Percentiles rank a stretch among this genome's conserved stretches.
Conservation (phyloP, 2,329 filamentous ascomycete species). For the Annulohypoxylon truncatum region DNA sequence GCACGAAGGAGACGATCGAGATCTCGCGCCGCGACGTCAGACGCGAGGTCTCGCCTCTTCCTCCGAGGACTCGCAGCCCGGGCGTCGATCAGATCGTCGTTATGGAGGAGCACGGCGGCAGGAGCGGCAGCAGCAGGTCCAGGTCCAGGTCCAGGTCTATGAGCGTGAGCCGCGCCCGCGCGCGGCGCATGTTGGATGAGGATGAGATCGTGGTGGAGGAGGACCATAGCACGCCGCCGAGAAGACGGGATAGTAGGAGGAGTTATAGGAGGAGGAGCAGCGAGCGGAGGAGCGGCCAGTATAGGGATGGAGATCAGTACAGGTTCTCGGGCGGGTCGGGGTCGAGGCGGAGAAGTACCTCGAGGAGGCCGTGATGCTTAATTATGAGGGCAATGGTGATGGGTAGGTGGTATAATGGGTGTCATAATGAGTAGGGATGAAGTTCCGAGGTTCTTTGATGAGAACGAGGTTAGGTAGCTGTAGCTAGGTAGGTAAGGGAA, state of each 20-base stretch:
- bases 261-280: slow-evolving; percentile 43
- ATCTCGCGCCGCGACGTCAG: slow-evolving; percentile 38
- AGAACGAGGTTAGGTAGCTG: neutral
- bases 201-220: slow-evolving; percentile 56
- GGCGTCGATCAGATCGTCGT: slow-evolving; percentile 48
- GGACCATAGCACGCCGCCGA: slow-evolving; percentile 49
- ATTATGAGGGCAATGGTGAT: neutral
- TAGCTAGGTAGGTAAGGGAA: neutral
- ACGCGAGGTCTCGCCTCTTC: slow-evolving; percentile 17
- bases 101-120: slow-evolving; percentile 42
- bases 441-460: neutral
- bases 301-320: slow-evolving; percentile 48
- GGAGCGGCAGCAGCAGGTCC: slow-evolving; percentile 5
- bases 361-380: slow-evolving; percentile 44
- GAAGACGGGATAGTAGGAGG: slow-evolving; percentile 45
- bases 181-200: slow-evolving; percentile 39
- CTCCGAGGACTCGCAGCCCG: slow-evolving; percentile 9
- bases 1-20: slow-evolving; percentile 48
- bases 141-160: slow-evolving; percentile 24
- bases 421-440: neutral
- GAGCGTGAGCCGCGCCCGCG: slow-evolving; percentile 13
- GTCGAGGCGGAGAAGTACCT: slow-evolving; percentile 49
- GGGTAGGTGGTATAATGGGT: neutral
- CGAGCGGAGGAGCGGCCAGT: slow-evolving; percentile 45
- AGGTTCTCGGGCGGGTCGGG: slow-evolving; percentile 49